These are phyloP conservation scores for Globomyces sp. DNA, from an alignment of 371 early-diverging fungal species.

Conservation along the genomic window DNA sequence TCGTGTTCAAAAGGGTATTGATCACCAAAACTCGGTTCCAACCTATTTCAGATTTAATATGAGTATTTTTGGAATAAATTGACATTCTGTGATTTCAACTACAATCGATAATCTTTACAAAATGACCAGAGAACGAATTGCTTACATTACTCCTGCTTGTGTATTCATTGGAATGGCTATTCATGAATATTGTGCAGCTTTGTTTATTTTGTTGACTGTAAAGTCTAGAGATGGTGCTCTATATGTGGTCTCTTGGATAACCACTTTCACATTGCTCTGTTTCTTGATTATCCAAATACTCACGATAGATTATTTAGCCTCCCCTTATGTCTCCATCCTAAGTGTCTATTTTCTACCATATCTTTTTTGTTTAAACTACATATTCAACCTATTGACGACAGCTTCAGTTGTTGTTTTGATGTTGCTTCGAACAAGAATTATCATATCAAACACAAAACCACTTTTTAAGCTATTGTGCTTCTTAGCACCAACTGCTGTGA, in stretches of 20 bases:
- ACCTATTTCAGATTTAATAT: neutral
- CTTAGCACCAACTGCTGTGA: neutral
- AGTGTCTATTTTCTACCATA: constrained; percentile 2
- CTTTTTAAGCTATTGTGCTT: constrained; percentile 1
- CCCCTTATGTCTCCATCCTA: constrained; percentile 9
- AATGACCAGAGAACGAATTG: constrained; percentile 9
- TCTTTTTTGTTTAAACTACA: constrained; percentile 7
- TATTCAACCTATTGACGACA: constrained; percentile 6
- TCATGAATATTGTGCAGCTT: neutral
- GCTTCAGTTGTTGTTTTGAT: constrained; percentile 1
- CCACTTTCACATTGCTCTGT: neutral
- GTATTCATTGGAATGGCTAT: constrained; percentile 10
- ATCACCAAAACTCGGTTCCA: too few species aligned
- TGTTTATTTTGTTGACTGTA: neutral
- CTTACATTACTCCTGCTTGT: constrained; percentile 7
- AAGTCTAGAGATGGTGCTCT: neutral
- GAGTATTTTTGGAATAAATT: neutral
- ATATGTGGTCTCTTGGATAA: constrained; percentile 1
- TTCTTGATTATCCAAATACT: constrained; percentile 4
- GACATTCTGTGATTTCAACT: neutral
- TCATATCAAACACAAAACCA: neutral
- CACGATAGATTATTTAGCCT: constrained; percentile 11
- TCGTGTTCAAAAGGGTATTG: neutral
- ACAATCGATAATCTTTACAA: neutral
- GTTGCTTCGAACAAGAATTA: constrained; percentile 11